Evolutionary conservation across 805 yeast species (phyloP).

Genomic region (Ogataea salicorniae): DNA sequence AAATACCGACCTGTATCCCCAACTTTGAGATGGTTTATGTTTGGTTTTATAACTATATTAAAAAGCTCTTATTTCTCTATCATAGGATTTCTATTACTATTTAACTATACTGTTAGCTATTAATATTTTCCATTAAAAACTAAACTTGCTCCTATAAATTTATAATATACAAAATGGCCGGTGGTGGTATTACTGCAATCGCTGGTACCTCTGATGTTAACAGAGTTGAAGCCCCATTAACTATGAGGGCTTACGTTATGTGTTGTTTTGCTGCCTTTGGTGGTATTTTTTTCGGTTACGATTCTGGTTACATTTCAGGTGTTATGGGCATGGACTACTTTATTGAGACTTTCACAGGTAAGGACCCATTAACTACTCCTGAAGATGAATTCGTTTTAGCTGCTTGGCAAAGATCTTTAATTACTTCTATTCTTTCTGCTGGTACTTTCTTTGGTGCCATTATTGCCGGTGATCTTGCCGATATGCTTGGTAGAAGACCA

Average conservation of each 20-base stretch:
- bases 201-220: slow-evolving; percentile 12
- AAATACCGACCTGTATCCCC: too few relatives aligned
- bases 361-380: slow-evolving; percentile 14
- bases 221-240: slow-evolving; percentile 34
- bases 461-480: slow-evolving; percentile 49
- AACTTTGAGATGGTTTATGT: too few relatives aligned
- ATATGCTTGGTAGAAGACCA: slow-evolving; percentile 42
- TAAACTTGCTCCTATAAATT: neutral
- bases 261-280: slow-evolving; percentile 63
- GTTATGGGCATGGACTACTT: slow-evolving; percentile 57
- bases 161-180: slow-evolving; percentile 4
- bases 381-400: slow-evolving; percentile 18
- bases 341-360: slow-evolving; percentile 26
- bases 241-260: slow-evolving; percentile 31
- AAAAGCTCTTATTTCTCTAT: neutral
- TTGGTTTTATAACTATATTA: too few relatives aligned
- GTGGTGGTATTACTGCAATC: slow-evolving; percentile 9
- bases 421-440: slow-evolving; percentile 68
- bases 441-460: slow-evolving; percentile 71
- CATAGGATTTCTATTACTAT: neutral
- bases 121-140: neutral
- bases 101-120: neutral
- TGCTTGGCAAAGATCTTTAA: slow-evolving; percentile 36
- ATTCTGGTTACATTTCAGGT: slow-evolving; percentile 65
- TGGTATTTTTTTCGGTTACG: slow-evolving; percentile 64